These are phyloP conservation scores for Salvia miltiorrhiza DNA, from an alignment of 257 asterid species.

Conservation along the genomic window DNA sequence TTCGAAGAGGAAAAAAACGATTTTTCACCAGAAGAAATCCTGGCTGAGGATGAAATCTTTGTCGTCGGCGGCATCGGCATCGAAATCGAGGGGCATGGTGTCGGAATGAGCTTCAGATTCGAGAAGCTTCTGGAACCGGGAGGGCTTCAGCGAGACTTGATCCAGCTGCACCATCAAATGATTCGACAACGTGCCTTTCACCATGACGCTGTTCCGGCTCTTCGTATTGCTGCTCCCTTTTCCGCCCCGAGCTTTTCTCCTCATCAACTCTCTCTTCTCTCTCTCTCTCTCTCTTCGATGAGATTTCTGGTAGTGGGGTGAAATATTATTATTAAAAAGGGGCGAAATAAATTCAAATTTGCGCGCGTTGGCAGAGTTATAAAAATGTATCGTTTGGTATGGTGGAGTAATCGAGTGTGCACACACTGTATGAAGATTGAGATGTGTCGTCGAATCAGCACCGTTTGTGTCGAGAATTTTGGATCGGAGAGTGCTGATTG, in stretches of 20 bases:
- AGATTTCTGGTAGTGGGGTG: background rate
- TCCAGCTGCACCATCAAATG: slow-evolving; percentile 62
- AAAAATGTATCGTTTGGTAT: background rate
- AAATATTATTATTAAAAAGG: background rate
- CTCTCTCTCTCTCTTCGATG: background rate
- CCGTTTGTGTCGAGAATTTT: background rate
- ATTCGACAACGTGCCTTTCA: slow-evolving; percentile 54
- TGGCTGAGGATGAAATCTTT: slow-evolving; percentile 88
- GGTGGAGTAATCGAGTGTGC: background rate
- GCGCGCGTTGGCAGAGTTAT: slow-evolving; percentile 31
- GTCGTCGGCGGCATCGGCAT: slow-evolving; percentile 34
- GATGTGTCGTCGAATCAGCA: background rate
- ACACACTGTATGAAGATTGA: background rate
- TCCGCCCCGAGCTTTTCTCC: slow-evolving; percentile 30
- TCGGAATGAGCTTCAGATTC: slow-evolving; percentile 43
- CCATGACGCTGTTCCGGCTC: slow-evolving; percentile 25
- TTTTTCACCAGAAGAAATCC: slow-evolving; percentile 85
- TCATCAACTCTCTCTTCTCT: slow-evolving; percentile 22
- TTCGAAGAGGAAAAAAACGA: background rate
- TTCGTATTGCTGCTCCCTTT: slow-evolving; percentile 19
- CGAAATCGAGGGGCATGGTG: slow-evolving; percentile 32
- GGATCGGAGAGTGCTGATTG: background rate
- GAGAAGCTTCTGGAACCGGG: slow-evolving; percentile 47
- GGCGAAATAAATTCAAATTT: slow-evolving; percentile 33
- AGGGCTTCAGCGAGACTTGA: slow-evolving; percentile 38